phyloP scores from a whole-genome alignment of 2,329 filamentous ascomycete species.

The Apiospora rasikravindrae region DNA sequence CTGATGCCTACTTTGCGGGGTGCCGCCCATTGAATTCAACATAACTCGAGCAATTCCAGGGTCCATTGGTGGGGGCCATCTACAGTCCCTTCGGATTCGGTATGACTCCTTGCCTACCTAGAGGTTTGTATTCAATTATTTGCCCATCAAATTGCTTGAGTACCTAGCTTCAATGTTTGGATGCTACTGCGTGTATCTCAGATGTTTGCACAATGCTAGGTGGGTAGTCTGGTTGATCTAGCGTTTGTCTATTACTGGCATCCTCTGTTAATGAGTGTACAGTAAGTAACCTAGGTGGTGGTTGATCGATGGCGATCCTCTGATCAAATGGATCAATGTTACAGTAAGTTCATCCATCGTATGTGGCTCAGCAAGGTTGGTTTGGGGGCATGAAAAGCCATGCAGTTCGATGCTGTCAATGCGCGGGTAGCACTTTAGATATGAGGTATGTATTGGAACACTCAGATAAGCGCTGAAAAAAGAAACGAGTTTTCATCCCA shows the following conservation, averaged over 20 bases:
- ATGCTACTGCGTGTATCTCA: neutral
- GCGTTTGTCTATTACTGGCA: no score
- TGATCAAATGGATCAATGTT: neutral
- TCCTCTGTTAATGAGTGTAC: no score
- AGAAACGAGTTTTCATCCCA: no score
- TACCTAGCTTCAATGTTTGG: neutral
- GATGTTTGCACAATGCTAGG: neutral
- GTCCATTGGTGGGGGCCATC: neutral
- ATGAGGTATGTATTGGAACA: no score
- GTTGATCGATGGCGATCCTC: no score
- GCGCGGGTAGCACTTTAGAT: no score
- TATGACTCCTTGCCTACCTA: neutral
- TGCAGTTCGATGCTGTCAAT: no score
- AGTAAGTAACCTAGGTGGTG: no score
- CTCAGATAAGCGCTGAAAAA: no score
- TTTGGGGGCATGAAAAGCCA: neutral
- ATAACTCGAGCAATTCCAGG: neutral
- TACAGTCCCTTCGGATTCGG: neutral
- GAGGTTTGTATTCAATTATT: no score
- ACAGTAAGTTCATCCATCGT: neutral
- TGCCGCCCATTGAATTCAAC: neutral
- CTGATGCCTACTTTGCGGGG: slow-evolving; percentile 6
- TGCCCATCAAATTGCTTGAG: neutral
- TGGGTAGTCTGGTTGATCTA: neutral
- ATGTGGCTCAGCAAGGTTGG: neutral